phyloP scores from a whole-genome alignment of 768 basidiomycete species.

The Glaciozyma martinii region DNA sequence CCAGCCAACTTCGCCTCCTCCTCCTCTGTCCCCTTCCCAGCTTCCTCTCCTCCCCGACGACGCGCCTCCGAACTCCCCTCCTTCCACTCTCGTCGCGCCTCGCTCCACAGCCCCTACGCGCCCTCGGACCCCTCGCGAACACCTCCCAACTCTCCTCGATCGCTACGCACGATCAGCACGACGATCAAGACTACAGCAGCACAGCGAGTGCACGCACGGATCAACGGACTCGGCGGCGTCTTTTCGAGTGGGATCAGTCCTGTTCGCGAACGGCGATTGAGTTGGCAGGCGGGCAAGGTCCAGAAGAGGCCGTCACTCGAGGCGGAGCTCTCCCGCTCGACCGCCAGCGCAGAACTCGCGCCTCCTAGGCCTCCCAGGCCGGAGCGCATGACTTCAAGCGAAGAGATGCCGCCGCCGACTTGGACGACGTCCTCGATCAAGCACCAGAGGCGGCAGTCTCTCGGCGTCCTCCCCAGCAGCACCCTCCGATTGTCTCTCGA shows the following conservation, averaged over 20 bases:
- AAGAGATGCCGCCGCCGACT: conserved; percentile 1
- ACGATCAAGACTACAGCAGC: neutral
- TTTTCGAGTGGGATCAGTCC: neutral
- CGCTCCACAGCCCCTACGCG: neutral
- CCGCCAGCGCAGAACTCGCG: neutral
- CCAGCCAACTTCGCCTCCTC: neutral
- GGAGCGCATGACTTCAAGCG: neutral
- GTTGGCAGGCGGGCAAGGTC: neutral
- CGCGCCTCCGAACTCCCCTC: neutral
- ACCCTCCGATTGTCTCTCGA: neutral
- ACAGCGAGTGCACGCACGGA: neutral
- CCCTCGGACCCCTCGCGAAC: neutral
- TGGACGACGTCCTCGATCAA: neutral
- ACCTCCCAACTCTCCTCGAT: conserved; percentile 1
- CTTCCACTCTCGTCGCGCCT: neutral
- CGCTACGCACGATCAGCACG: neutral
- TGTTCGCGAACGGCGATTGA: neutral
- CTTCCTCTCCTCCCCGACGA: neutral
- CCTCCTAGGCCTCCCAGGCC: neutral
- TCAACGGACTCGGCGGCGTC: neutral
- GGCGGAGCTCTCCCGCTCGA: neutral
- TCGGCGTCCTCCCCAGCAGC: conserved; percentile 1
- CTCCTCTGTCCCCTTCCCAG: neutral
- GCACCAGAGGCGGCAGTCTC: neutral
- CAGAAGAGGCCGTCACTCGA: neutral